A percentile compares a stretch with the other conserved stretches of the same genome.
Conservation (phyloP, 495 filamentous ascomycete species). For the Trichoderma parareesei region DNA sequence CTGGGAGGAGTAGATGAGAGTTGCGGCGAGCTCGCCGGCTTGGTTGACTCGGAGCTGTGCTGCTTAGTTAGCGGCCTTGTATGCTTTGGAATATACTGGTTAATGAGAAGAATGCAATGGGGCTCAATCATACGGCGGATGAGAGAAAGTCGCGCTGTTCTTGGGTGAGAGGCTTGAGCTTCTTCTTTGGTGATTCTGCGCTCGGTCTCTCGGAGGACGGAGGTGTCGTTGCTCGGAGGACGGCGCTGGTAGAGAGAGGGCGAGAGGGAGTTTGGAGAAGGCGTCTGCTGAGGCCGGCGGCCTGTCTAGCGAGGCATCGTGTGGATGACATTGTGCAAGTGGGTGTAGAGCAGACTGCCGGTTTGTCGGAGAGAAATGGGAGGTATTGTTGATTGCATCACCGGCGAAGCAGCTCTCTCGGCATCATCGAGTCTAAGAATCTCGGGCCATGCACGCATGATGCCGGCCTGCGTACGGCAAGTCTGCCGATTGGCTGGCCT, state of each 20-base stretch:
- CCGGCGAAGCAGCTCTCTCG: neutral
- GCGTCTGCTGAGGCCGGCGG: neutral
- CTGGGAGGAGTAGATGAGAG: conserved; percentile 77
- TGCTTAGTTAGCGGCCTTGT: neutral
- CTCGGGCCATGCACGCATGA: conserved; percentile 7
- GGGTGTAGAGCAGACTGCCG: too few species aligned
- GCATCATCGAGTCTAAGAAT: neutral
- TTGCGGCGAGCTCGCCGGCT: conserved; percentile 81
- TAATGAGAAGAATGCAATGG: neutral
- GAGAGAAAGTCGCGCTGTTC: conserved; percentile 71
- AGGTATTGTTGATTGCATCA: neutral
- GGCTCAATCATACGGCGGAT: conserved; percentile 46
- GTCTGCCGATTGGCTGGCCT: neutral
- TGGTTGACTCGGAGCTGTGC: conserved; percentile 72
- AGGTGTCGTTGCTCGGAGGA: neutral
- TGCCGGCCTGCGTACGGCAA: neutral
- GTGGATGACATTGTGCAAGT: neutral
- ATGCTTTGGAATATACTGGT: neutral
- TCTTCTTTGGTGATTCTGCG: conserved; percentile 30
- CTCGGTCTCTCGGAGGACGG: neutral
- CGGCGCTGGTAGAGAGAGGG: conserved; percentile 3
- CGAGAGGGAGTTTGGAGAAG: neutral
- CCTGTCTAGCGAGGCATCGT: conserved; percentile 6
- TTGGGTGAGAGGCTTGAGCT: conserved; percentile 54
- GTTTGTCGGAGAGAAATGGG: neutral